These are phyloP conservation scores for Vaccinium vitisidaea DNA, from an alignment of 148 eudicot genomes.

Conservation along the genomic window DNA sequence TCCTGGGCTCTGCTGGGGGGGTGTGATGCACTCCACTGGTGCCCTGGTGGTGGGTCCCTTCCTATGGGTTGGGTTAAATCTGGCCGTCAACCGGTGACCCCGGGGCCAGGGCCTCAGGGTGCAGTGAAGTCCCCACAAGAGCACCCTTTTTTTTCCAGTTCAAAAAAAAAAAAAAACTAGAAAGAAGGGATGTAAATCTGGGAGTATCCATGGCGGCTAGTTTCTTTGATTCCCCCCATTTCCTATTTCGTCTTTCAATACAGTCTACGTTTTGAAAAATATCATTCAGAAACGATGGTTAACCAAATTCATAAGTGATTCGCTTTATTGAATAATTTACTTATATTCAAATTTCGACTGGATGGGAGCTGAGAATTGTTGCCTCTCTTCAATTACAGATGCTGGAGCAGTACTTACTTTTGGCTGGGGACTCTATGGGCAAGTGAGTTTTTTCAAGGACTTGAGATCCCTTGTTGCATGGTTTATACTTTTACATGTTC, in stretches of 20 bases:
- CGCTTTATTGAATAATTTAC: background rate
- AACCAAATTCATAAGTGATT: background rate
- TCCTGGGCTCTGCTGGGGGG: too few relatives aligned
- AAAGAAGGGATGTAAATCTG: background rate
- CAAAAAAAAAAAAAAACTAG: too few relatives aligned
- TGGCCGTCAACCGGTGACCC: too few relatives aligned
- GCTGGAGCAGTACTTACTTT: constrained; percentile 91
- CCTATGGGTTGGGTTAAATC: too few relatives aligned
- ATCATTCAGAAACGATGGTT: background rate
- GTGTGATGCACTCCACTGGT: too few relatives aligned
- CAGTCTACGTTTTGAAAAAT: too few relatives aligned
- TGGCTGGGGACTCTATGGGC: constrained; percentile 99
- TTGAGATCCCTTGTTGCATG: background rate
- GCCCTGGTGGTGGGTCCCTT: too few relatives aligned
- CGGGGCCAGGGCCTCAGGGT: too few relatives aligned
- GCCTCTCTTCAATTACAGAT: constrained; percentile 46
- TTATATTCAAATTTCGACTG: background rate
- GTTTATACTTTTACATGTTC: background rate
- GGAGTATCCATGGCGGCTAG: background rate
- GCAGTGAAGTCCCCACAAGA: too few relatives aligned
- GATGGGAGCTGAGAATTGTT: background rate
- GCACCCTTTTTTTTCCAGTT: too few relatives aligned
- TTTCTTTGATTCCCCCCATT: background rate
- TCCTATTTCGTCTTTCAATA: background rate
- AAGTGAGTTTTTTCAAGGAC: constrained; percentile 41